These are phyloP conservation scores for Camellia lanceoleosa DNA, from an alignment of 148 eudicot genomes.

Conservation along the genomic window DNA sequence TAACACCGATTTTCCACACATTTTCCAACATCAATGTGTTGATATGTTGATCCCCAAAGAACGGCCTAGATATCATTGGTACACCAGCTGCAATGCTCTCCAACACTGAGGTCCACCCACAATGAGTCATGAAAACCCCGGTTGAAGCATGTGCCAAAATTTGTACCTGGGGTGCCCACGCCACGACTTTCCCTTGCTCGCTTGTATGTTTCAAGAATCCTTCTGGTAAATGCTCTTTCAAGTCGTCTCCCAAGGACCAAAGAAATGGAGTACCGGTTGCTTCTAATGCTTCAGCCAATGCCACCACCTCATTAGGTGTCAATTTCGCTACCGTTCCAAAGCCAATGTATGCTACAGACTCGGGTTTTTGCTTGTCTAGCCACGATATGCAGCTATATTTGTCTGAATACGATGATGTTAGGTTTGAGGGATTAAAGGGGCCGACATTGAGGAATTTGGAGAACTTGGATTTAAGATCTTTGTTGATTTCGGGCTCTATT, in stretches of 20 bases:
- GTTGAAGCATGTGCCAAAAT: conserved; percentile 39
- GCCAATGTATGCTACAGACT: conserved; percentile 50
- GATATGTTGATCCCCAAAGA: conserved; percentile 58
- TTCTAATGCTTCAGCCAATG: conserved; percentile 57
- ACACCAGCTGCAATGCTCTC: conserved; percentile 62
- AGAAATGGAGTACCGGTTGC: conserved; percentile 41
- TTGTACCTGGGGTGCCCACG: conserved; percentile 73
- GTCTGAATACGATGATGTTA: conserved; percentile 18
- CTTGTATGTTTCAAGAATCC: conserved; percentile 36
- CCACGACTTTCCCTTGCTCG: conserved; percentile 42
- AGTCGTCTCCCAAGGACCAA: conserved; percentile 51
- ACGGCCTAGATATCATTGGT: conserved; percentile 67
- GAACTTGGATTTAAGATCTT: conserved; percentile 43
- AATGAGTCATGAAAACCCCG: conserved; percentile 66
- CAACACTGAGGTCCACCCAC: conserved; percentile 75
- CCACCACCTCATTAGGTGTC: conserved; percentile 39
- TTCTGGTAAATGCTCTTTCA: conserved; percentile 28
- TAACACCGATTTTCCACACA: conserved; percentile 42
- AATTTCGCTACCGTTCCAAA: conserved; percentile 51
- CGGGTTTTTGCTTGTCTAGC: conserved; percentile 37
- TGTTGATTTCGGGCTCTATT: conserved; percentile 29
- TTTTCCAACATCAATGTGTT: conserved; percentile 46
- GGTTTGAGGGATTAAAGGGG: conserved; percentile 43
- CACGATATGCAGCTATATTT: conserved; percentile 44
- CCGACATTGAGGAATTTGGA: conserved; percentile 43